A percentile compares a stretch with the other conserved stretches of the same genome.
Conservation (phyloP, 805 yeast genomes). For the Kuraishia cidri region DNA sequence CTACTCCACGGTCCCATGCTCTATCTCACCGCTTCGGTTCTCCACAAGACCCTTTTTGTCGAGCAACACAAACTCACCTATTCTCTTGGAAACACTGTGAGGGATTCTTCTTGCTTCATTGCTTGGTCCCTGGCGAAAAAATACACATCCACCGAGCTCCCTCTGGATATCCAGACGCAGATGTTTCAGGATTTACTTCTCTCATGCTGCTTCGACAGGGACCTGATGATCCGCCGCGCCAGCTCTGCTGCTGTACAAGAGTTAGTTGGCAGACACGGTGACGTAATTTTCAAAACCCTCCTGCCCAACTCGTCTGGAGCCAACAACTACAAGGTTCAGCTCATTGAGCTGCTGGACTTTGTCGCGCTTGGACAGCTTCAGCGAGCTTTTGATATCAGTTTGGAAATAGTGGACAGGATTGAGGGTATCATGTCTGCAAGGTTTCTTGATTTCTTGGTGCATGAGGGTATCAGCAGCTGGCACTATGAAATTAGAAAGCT, state of each 20-base stretch:
- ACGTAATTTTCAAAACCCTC: slow-evolving; percentile 18
- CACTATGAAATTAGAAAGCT: slow-evolving; percentile 32
- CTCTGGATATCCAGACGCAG: slow-evolving; percentile 6
- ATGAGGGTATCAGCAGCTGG: slow-evolving; percentile 21
- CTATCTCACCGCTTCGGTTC: slow-evolving; percentile 23
- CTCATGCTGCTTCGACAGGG: slow-evolving; percentile 61
- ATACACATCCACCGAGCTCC: slow-evolving; percentile 12
- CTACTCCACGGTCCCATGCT: slow-evolving; percentile 11
- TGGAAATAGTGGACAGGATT: slow-evolving; percentile 6
- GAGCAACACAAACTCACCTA: slow-evolving; percentile 45
- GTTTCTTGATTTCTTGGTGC: slow-evolving; percentile 22
- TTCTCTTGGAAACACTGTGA: slow-evolving; percentile 55
- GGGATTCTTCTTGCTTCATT: slow-evolving; percentile 81
- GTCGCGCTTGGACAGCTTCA: slow-evolving; percentile 32
- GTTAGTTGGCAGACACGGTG: slow-evolving; percentile 67
- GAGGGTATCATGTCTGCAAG: slow-evolving; percentile 9
- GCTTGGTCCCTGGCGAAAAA: slow-evolving; percentile 67
- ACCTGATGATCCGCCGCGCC: slow-evolving; percentile 68
- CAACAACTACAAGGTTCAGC: slow-evolving; percentile 29
- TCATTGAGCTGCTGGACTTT: slow-evolving; percentile 55
- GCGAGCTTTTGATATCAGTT: slow-evolving; percentile 23
- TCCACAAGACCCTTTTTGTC: slow-evolving; percentile 40
- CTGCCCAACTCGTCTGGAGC: slow-evolving; percentile 1
- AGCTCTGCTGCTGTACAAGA: slow-evolving; percentile 86
- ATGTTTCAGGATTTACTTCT: slow-evolving; percentile 32